Evolutionary conservation across 169 alveolate species (phyloP), one percentile per base, ranked within the genome.

Genomic region (Cryptosporidium canis): DNA sequence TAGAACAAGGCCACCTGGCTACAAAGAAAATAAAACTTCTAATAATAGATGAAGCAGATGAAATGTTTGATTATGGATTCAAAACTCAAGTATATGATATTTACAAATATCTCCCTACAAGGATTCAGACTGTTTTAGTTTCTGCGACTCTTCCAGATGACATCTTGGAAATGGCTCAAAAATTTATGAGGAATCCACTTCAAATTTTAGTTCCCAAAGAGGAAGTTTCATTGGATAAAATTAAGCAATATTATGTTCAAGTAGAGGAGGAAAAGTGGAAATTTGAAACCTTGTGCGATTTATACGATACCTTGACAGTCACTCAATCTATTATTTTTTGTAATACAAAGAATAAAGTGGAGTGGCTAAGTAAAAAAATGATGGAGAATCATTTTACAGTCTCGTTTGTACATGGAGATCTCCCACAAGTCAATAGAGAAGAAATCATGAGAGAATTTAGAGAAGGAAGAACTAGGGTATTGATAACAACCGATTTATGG

Each of bases 291-390:
- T 95, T 98, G 33, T 96, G 99, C 90, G 99, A 98, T 90, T 94
- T 98, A 66, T 98, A 98, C 91, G 99, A 98, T 92, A 96, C 99
- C 7, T 94, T 98, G 55, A 97, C 99, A 35, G 97, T 98, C 67
- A 97, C 99, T 5, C 99, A 98, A 95, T 99, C 99, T 7, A 99
- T 98, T 55, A 97, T 98, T 63, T 98, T 98, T 94, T 98, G 99
- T 94, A 98, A 98, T 92, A 98, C 98, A 47, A 95, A 96, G 83
- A 94, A 94, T 67, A 98, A 96, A 90, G 99, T 97, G 18, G 98
- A 96, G 77, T 97, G 99, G 99, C 96, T 99, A 63, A 95, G 99
- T n/a, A 96, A 97, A 83, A 97, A 97, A 92, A 96, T 98, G 99
- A 94, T 97, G 83, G 99, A 98, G 77, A 95, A 96, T 67, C 97